Conservation (phyloP, 345 rosid species). For the Eucalyptus curtisii region DNA sequence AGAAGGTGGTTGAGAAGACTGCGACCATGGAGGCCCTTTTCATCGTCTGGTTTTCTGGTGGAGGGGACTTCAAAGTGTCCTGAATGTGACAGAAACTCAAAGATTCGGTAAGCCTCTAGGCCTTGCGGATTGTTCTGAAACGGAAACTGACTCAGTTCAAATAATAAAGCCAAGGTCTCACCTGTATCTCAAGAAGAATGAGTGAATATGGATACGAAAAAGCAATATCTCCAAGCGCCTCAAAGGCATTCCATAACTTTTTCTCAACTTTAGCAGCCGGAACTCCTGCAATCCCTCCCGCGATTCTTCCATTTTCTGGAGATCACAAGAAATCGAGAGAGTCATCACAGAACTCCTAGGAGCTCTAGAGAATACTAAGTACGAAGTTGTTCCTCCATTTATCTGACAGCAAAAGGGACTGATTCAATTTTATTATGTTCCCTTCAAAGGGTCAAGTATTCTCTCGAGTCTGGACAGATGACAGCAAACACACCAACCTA, state of each 20-base stretch:
- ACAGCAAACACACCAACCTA: constrained; percentile 3
- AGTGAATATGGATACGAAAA: constrained; percentile 28
- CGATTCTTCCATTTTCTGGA: constrained; percentile 25
- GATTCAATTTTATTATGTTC: not conserved
- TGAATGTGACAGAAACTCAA: not conserved
- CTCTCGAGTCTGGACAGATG: not conserved
- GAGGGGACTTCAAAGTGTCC: constrained; percentile 34
- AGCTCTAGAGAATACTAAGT: constrained; percentile 24
- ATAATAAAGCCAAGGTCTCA: not conserved
- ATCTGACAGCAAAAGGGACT: not conserved
- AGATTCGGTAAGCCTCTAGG: not conserved
- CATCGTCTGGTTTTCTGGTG: constrained; percentile 31
- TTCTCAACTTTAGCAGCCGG: not conserved
- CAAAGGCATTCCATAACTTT: constrained; percentile 18
- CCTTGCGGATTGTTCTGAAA: not conserved
- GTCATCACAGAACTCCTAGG: constrained; percentile 25
- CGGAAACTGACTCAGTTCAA: not conserved
- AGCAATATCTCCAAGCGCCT: constrained; percentile 39
- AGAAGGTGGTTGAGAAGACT: constrained; percentile 11
- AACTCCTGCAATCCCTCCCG: constrained; percentile 23
- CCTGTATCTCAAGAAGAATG: constrained; percentile 33
- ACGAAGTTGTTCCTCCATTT: not conserved
- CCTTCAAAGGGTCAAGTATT: not conserved
- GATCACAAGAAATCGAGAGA: constrained; percentile 3
- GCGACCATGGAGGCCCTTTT: constrained; percentile 26